Evolutionary conservation across 1,284 basidiomycete genomes (phyloP), one percentile per base, ranked within the genome.

Genomic region (Moesziomyces antarcticus): DNA sequence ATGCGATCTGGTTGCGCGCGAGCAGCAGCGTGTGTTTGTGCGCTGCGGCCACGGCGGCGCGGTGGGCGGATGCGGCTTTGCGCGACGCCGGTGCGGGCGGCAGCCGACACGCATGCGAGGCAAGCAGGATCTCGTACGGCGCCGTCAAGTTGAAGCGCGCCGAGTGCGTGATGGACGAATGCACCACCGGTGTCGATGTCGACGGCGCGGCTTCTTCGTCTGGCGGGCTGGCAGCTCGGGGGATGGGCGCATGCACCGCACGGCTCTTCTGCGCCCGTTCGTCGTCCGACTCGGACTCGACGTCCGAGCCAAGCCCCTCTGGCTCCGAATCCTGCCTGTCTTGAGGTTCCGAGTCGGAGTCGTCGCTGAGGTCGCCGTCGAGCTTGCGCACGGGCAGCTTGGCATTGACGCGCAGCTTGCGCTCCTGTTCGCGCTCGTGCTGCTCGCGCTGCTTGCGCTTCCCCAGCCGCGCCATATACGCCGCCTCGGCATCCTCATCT

Each of bases 1-100:
- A 70, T 24, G 82, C 82, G 65, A 84, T 82, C 63, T 84, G 82
- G 59, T 84, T 82, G 18, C 79, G 63, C n/a, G 82, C 82, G 3
- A 78, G 52, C 6, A 60, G 57, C 11, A 68, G 45, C 3, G 68
- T 73, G 22, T 52, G 60, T 11, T 53, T 58, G 10, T 48, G 24
- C 5, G 64, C 56, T 30, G 50, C 25, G 24, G 27, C 22, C 0
- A 64, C 35, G 9, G 55, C 47, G n/a, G 57, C 44, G 10, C 46
- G 49, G 59, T 67, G 45, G 8, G 48, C 9, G 43, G 53, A 20
- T 9, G 41, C 22, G 22, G 65, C 40, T 48, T 57, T 56, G 54
- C 57, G 50, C 45, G 73, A 47, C 11, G 47, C 13, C 0, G 62
- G 52, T 1, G 56, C 7, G 3, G 48, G 22, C 2, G 71, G 64